A percentile compares a stretch with the other conserved stretches of the same genome.
These are phyloP conservation scores for Linderniella brevidens DNA, from an alignment of 257 asterid species.

Conservation along the genomic window DNA sequence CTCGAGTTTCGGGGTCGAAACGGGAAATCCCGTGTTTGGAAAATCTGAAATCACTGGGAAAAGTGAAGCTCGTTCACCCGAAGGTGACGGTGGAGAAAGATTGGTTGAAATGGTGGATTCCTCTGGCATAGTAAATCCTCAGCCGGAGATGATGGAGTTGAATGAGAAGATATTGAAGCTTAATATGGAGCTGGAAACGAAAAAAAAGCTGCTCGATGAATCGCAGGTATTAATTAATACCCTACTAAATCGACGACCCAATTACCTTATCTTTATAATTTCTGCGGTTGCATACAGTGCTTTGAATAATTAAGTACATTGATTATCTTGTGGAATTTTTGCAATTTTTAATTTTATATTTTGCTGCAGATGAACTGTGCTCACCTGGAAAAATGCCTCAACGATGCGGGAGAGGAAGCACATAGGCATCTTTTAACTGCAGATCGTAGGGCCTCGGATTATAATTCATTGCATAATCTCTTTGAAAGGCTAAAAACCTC, in stretches of 20 bases:
- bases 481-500: conserved; percentile 46
- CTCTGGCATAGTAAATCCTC: conserved; percentile 51
- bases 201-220: conserved; percentile 73
- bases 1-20: conserved; percentile 22
- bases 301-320: background rate
- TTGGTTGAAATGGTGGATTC: conserved; percentile 84
- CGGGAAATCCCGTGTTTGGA: conserved; percentile 38
- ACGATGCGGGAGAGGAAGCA: conserved; percentile 67
- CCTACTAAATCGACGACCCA: background rate
- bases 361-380: conserved; percentile 58
- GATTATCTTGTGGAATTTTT: too few species aligned
- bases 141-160: conserved; percentile 33
- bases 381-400: conserved; percentile 55
- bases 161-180: conserved; percentile 52
- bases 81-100: conserved; percentile 41
- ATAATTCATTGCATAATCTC: conserved; percentile 32
- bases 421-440: conserved; percentile 63
- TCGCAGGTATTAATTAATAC: conserved; percentile 54
- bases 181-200: conserved; percentile 58
- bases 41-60: conserved; percentile 13
- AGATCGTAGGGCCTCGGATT: conserved; percentile 50
- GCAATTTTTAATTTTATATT: too few species aligned
- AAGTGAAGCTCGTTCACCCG: conserved; percentile 25
- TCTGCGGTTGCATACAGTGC: background rate
- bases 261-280: background rate